phyloP scores from a whole-genome alignment of 148 eudicot species.

The Cornus controversa region DNA sequence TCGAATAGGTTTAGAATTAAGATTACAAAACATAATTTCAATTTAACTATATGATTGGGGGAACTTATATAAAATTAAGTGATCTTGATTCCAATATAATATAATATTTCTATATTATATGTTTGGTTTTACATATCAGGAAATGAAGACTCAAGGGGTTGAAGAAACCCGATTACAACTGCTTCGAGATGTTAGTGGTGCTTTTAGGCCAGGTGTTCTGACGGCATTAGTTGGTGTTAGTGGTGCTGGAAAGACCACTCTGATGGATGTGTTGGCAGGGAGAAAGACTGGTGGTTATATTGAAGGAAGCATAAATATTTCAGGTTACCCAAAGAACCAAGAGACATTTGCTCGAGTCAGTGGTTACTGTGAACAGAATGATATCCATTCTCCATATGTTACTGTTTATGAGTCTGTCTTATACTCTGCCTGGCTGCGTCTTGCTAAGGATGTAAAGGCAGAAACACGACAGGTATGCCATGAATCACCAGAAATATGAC shows the following conservation, averaged over 20 bases:
- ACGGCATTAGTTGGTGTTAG: conserved; percentile 42
- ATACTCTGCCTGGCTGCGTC: conserved; percentile 45
- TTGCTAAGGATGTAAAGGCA: conserved; percentile 29
- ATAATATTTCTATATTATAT: no score
- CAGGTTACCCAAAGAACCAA: conserved; percentile 40
- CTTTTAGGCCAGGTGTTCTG: conserved; percentile 38
- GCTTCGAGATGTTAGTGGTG: conserved; percentile 37
- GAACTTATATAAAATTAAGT: no score
- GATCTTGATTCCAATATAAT: no score
- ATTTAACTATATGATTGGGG: no score
- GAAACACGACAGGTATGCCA: conserved; percentile 30
- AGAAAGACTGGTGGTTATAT: conserved; percentile 37
- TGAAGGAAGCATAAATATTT: conserved; percentile 31
- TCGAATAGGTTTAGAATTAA: not conserved
- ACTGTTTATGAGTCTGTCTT: conserved; percentile 41
- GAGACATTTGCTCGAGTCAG: conserved; percentile 36
- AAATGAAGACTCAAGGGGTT: conserved; percentile 38
- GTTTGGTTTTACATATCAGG: conserved; percentile 17
- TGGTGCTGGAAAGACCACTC: conserved; percentile 42
- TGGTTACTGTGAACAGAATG: conserved; percentile 40
- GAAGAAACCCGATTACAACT: conserved; percentile 31
- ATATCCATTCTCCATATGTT: conserved; percentile 38
- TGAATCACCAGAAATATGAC: not conserved
- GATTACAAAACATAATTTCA: not conserved
- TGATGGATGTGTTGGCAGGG: conserved; percentile 42